phyloP scores from a whole-genome alignment of 495 filamentous ascomycete species.

The Lophiostoma macrostomum region DNA sequence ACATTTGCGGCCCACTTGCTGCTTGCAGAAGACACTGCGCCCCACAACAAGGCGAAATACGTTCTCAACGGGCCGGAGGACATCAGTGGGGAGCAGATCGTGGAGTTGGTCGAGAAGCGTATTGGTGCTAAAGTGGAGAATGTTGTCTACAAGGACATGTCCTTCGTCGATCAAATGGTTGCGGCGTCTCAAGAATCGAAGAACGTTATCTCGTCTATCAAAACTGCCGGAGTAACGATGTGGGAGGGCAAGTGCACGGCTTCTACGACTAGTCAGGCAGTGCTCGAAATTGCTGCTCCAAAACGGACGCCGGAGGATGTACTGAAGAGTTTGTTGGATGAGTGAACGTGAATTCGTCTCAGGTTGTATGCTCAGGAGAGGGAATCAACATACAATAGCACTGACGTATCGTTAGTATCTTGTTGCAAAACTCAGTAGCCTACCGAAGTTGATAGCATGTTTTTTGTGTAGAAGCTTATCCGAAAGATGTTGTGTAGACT shows the following conservation, averaged over 20 bases:
- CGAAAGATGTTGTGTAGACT: too few species aligned
- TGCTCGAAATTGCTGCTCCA: conserved; percentile 1
- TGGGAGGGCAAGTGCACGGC: conserved; percentile 4
- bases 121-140: conserved; percentile 41
- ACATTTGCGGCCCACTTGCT: conserved; percentile 45
- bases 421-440: too few species aligned
- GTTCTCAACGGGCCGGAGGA: conserved; percentile 48
- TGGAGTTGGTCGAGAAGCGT: conserved; percentile 44
- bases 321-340: too few species aligned
- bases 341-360: too few species aligned
- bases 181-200: conserved; percentile 16
- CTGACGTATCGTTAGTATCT: too few species aligned
- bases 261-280: background rate
- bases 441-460: too few species aligned
- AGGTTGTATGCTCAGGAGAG: too few species aligned
- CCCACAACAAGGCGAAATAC: conserved; percentile 44
- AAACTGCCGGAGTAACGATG: background rate
- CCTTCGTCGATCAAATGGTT: conserved; percentile 35
- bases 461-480: too few species aligned
- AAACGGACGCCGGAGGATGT: background rate
- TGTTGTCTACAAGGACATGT: conserved; percentile 43
- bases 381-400: too few species aligned
- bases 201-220: conserved; percentile 36
- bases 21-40: conserved; percentile 34
- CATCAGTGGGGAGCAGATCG: conserved; percentile 42